A percentile compares a stretch with the other conserved stretches of the same genome.
Conservation (phyloP, 2,329 filamentous ascomycete genomes). For the Pseudopyrenochaeta lycopersici region DNA sequence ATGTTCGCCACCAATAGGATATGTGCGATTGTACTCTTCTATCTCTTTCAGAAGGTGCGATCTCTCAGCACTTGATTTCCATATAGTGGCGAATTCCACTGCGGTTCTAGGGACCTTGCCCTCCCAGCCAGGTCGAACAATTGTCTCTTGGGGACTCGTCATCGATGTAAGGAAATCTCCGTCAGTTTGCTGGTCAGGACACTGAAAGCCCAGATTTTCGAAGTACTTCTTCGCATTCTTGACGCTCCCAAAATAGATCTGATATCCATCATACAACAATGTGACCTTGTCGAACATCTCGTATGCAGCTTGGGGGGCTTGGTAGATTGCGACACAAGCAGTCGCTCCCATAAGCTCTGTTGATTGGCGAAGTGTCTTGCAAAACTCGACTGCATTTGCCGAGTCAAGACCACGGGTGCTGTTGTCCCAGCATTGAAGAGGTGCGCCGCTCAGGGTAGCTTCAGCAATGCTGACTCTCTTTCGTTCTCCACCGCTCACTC, state of each 20-base stretch:
- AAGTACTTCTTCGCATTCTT: slow-evolving; percentile 74
- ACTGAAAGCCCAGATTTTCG: slow-evolving; percentile 74
- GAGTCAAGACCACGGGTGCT: slow-evolving; percentile 77
- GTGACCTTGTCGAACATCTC: slow-evolving; percentile 76
- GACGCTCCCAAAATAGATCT: slow-evolving; percentile 74
- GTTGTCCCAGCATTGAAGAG: slow-evolving; percentile 80
- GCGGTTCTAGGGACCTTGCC: slow-evolving; percentile 58
- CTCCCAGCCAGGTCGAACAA: slow-evolving; percentile 56
- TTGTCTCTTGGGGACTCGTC: slow-evolving; percentile 61
- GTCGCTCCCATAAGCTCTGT: slow-evolving; percentile 73
- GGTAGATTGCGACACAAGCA: slow-evolving; percentile 77
- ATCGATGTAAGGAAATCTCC: slow-evolving; percentile 82
- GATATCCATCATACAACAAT: slow-evolving; percentile 72
- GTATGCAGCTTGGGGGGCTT: slow-evolving; percentile 74
- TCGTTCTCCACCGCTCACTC: slow-evolving; percentile 78
- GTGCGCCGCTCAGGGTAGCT: slow-evolving; percentile 71
- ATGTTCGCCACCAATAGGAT: slow-evolving; percentile 55
- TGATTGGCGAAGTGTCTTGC: slow-evolving; percentile 72
- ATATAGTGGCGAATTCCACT: slow-evolving; percentile 60
- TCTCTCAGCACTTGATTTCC: slow-evolving; percentile 64
- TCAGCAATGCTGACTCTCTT: slow-evolving; percentile 87
- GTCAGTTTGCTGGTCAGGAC: slow-evolving; percentile 75
- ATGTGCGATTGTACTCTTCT: slow-evolving; percentile 56
- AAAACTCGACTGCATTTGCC: slow-evolving; percentile 79
- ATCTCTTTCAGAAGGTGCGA: slow-evolving; percentile 55